Conservation (phyloP, 2,329 filamentous ascomycete species). For the Penicillium brevicompactum region DNA sequence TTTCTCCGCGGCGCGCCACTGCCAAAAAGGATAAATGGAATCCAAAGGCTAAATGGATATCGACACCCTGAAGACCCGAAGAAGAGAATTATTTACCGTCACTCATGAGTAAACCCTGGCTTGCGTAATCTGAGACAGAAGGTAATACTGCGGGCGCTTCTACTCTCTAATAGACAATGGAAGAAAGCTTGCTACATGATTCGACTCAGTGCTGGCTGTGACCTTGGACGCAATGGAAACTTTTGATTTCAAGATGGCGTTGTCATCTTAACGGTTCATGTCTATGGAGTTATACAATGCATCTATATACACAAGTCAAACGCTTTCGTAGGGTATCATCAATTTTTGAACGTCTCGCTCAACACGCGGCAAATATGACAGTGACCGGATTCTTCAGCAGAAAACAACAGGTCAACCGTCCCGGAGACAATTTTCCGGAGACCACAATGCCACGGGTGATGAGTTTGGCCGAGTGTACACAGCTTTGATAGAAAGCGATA, state of each 20-base stretch:
- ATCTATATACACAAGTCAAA: slow-evolving; percentile 4
- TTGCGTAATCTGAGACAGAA: too few species aligned
- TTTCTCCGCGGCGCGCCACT: too few species aligned
- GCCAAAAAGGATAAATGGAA: not conserved
- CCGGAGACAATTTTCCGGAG: not conserved
- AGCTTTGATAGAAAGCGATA: not conserved
- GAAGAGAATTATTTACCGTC: too few species aligned
- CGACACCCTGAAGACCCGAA: too few species aligned
- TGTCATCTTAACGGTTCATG: not conserved
- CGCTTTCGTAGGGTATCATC: slow-evolving; percentile 7
- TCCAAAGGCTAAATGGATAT: too few species aligned
- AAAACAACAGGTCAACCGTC: not conserved
- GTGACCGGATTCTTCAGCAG: not conserved
- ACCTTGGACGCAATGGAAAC: not conserved
- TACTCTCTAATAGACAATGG: too few species aligned
- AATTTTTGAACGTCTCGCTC: slow-evolving; percentile 1
- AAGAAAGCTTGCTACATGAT: not conserved
- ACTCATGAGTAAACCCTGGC: too few species aligned
- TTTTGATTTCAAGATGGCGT: not conserved
- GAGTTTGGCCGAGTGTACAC: not conserved
- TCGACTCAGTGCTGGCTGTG: not conserved
- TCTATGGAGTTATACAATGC: slow-evolving; percentile 3
- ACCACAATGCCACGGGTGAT: not conserved
- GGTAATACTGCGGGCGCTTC: too few species aligned
- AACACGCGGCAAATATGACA: not conserved